Conservation (phyloP, 2,329 filamentous ascomycete genomes). For the Fusarium sp. region DNA sequence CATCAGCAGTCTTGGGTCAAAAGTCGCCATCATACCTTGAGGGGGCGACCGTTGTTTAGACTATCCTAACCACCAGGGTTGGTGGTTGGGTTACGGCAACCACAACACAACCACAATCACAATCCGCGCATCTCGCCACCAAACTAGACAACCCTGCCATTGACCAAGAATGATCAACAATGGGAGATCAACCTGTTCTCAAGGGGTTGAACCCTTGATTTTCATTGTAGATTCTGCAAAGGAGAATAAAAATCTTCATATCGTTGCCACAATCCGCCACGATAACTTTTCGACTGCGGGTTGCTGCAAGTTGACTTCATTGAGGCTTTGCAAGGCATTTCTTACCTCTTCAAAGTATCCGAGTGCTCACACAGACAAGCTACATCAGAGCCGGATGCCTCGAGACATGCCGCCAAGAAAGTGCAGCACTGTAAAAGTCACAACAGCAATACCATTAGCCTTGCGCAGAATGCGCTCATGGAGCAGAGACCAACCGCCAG, state of each 20-base stretch:
- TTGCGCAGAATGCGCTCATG: slow-evolving; percentile 4
- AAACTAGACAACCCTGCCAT: slow-evolving; percentile 6
- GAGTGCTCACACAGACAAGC: slow-evolving; percentile 13
- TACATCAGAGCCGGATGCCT: slow-evolving; percentile 20
- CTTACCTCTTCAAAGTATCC: slow-evolving; percentile 7
- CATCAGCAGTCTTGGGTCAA: slow-evolving; percentile 28
- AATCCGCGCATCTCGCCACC: slow-evolving; percentile 39
- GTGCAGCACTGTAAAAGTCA: slow-evolving; percentile 17
- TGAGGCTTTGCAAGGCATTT: background rate
- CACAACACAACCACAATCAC: slow-evolving; percentile 22
- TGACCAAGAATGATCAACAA: slow-evolving; percentile 29
- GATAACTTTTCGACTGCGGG: background rate
- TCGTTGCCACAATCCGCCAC: slow-evolving; percentile 32
- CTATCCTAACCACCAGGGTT: slow-evolving; percentile 20
- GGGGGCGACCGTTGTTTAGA: slow-evolving; percentile 46
- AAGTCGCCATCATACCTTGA: slow-evolving; percentile 35
- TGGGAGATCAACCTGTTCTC: slow-evolving; percentile 35
- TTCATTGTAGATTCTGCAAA: slow-evolving; percentile 21
- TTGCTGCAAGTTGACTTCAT: slow-evolving; percentile 4
- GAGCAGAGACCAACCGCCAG: slow-evolving; percentile 24
- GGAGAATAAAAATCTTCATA: slow-evolving; percentile 23
- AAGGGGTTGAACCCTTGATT: slow-evolving; percentile 36
- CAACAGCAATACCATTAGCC: slow-evolving; percentile 9
- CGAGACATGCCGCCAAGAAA: slow-evolving; percentile 28
- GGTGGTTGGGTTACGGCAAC: slow-evolving; percentile 19